Conservation (phyloP, 2,329 filamentous ascomycete species). For the Neoscytalidium dimidiatum region DNA sequence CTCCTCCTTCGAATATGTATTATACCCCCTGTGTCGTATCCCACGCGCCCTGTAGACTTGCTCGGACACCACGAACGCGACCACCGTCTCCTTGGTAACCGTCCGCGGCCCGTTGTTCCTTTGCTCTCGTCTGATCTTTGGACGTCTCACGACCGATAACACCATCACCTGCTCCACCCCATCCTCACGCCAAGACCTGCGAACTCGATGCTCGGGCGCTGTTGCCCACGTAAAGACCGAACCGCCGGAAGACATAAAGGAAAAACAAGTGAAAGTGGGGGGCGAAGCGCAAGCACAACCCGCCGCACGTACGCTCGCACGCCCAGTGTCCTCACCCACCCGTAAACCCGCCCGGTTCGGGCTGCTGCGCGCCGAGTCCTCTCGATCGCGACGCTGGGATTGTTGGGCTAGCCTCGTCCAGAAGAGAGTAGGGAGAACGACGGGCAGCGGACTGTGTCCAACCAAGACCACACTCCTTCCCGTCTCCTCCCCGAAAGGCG, state of each 20-base stretch:
- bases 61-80: too few species aligned
- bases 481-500: slow-evolving; percentile 13
- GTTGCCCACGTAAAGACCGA: too few species aligned
- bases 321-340: not conserved
- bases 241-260: too few species aligned
- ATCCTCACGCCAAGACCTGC: not conserved
- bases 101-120: too few species aligned
- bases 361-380: not conserved
- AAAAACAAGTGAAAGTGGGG: not conserved
- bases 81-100: too few species aligned
- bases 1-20: not conserved
- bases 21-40: too few species aligned
- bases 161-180: not conserved
- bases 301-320: not conserved
- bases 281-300: not conserved
- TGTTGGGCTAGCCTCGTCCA: not conserved
- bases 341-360: not conserved
- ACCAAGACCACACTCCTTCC: not conserved
- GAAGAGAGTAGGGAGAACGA: not conserved
- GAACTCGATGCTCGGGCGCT: not conserved
- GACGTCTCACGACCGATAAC: slow-evolving; percentile 1
- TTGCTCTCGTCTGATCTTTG: not conserved
- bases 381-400: not conserved
- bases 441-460: not conserved
- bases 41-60: too few species aligned